phyloP scores from a whole-genome alignment of 306 rosid genomes.

The Vigna trinervia region DNA sequence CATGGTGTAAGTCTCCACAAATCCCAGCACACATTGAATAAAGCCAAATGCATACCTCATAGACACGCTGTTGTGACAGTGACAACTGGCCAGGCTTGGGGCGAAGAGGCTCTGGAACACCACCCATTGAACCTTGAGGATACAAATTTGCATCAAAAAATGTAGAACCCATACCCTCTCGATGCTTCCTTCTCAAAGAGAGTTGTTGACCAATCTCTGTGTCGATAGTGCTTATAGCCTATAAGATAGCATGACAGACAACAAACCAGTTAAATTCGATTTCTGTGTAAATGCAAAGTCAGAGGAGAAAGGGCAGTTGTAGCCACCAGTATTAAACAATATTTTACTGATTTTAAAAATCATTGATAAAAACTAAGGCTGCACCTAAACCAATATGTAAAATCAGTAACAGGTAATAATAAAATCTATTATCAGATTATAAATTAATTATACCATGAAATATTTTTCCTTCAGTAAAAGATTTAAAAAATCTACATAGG shows the following conservation, averaged over 20 bases:
- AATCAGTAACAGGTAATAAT: background rate
- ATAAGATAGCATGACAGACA: conserved; percentile 34
- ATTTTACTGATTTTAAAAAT: background rate
- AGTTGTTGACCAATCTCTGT: conserved; percentile 89
- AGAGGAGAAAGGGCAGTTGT: background rate
- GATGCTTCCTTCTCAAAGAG: conserved; percentile 85
- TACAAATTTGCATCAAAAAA: conserved; percentile 84
- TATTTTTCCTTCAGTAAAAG: background rate
- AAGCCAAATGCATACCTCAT: conserved; percentile 67
- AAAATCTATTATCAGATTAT: background rate
- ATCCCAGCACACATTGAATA: conserved; percentile 1
- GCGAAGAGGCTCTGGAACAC: conserved; percentile 92
- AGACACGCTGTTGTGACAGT: conserved; percentile 89
- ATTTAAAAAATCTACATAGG: background rate
- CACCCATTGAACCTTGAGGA: conserved; percentile 86
- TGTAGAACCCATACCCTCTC: conserved; percentile 81
- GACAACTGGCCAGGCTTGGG: conserved; percentile 97
- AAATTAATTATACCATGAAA: background rate
- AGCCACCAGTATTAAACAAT: background rate
- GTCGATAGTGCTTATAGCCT: conserved; percentile 90
- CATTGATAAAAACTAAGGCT: background rate
- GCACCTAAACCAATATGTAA: background rate
- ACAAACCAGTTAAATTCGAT: background rate
- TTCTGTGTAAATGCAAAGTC: conserved; percentile 8
- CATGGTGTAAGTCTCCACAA: conserved; percentile 20